Evolutionary conservation across 108 stramenopile species (phyloP).

Genomic region (Nitzschia palea): DNA sequence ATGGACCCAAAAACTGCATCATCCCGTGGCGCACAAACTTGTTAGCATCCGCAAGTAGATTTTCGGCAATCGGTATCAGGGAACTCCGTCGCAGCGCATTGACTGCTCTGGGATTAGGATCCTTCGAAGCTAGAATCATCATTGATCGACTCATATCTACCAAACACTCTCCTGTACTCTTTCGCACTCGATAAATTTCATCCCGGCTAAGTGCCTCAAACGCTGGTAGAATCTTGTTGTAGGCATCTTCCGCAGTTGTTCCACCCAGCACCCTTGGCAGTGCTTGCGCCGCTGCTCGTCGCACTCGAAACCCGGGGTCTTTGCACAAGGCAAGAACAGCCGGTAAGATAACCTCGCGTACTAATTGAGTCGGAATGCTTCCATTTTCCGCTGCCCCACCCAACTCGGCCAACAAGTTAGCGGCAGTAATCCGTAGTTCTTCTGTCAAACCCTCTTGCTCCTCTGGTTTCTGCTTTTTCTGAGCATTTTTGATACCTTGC

Average conservation of each 20-base stretch:
- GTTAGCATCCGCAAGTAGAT: constrained; percentile 65
- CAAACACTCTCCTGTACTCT: constrained; percentile 82
- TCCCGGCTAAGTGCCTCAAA: constrained; percentile 88
- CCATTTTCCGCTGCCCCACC: constrained; percentile 54
- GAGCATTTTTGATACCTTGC: constrained; percentile 8
- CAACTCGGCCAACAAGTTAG: constrained; percentile 87
- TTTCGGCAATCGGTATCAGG: constrained; percentile 73
- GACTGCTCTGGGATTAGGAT: constrained; percentile 13
- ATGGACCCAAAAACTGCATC: constrained; percentile 89
- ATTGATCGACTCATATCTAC: constrained; percentile 78
- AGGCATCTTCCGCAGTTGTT: constrained; percentile 76
- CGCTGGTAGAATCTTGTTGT: constrained; percentile 82
- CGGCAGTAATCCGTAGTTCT: constrained; percentile 93
- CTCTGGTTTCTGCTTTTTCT: constrained; percentile 16
- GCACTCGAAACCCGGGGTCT: constrained; percentile 94
- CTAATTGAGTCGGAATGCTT: constrained; percentile 39
- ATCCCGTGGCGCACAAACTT: constrained; percentile 84
- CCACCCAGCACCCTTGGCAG: constrained; percentile 88
- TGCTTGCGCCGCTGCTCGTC: constrained; percentile 91
- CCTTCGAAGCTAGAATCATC: constrained; percentile 46
- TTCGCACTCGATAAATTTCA: constrained; percentile 92
- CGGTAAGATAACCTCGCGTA: constrained; percentile 61
- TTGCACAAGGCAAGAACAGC: constrained; percentile 84
- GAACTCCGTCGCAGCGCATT: constrained; percentile 58
- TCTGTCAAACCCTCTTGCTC: constrained; percentile 59